These are phyloP conservation scores for Penicillium griseofulvum DNA, from an alignment of 2,329 filamentous ascomycete genomes.

Conservation along the genomic window DNA sequence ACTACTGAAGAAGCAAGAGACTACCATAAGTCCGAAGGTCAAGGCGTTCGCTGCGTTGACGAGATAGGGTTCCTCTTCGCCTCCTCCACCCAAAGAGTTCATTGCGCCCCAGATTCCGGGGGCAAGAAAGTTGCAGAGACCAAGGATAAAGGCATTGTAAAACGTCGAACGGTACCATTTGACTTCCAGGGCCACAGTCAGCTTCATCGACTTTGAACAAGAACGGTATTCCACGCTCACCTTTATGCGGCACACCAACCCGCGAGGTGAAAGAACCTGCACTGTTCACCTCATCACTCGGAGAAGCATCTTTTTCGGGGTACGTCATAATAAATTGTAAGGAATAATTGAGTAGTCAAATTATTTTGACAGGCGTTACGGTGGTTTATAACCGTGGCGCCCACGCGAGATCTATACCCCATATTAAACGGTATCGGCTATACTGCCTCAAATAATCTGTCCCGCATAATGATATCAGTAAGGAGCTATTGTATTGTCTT, in stretches of 20 bases:
- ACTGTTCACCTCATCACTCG: constrained; percentile 20
- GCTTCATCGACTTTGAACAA: background rate
- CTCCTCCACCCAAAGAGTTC: constrained; percentile 71
- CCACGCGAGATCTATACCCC: background rate
- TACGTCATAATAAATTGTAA: constrained; percentile 9
- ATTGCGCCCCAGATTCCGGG: constrained; percentile 72
- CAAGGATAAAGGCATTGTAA: constrained; percentile 70
- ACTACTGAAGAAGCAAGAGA: constrained; percentile 66
- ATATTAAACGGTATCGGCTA: background rate
- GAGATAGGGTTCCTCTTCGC: constrained; percentile 61
- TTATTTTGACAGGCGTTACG: background rate
- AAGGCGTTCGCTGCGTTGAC: constrained; percentile 70
- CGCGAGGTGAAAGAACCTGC: constrained; percentile 5
- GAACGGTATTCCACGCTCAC: constrained; percentile 6
- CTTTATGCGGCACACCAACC: constrained; percentile 2
- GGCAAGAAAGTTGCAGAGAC: constrained; percentile 67
- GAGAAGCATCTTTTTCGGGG: constrained; percentile 15
- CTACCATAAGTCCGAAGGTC: constrained; percentile 70
- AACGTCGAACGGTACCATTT: constrained; percentile 71
- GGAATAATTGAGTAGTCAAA: background rate
- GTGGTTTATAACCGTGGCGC: background rate
- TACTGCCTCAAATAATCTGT: background rate
- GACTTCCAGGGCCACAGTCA: constrained; percentile 38
- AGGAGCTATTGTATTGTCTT: background rate
- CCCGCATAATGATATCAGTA: constrained; percentile 15